These are phyloP conservation scores for Calocybe indica DNA, from an alignment of 768 basidiomycete genomes.

Conservation along the genomic window DNA sequence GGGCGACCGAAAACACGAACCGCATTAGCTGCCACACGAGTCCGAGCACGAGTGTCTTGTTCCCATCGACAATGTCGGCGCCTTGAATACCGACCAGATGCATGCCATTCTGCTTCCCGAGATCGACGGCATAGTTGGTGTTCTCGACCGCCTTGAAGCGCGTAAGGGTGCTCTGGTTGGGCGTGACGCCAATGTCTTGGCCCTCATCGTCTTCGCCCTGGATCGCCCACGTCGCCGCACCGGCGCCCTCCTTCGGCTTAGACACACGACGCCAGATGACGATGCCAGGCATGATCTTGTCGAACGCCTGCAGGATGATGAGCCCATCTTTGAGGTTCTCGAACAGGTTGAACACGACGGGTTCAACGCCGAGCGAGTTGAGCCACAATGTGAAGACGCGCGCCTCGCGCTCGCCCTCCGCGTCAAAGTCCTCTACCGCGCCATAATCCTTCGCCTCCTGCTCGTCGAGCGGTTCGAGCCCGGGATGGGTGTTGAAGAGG, in stretches of 20 bases:
- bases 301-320: slow-evolving; percentile 91
- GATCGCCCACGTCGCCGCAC: slow-evolving; percentile 33
- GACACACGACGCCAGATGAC: slow-evolving; percentile 96
- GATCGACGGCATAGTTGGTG: slow-evolving; percentile 92
- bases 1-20: slow-evolving; percentile 29
- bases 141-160: slow-evolving; percentile 98
- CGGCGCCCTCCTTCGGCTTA: slow-evolving; percentile 74
- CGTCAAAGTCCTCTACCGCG: slow-evolving; percentile 93
- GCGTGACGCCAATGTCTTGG: slow-evolving; percentile 77
- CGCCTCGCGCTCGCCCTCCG: slow-evolving; percentile 97
- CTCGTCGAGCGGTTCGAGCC: slow-evolving; percentile 90
- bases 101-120: slow-evolving; percentile 90
- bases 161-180: slow-evolving; percentile 80
- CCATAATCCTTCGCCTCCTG: slow-evolving; percentile 90
- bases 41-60: slow-evolving; percentile 87
- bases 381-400: slow-evolving; percentile 98
- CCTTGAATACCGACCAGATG: slow-evolving; percentile 97
- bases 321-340: slow-evolving; percentile 93
- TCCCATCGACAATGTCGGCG: slow-evolving; percentile 94
- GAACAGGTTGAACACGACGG: slow-evolving; percentile 93
- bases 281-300: slow-evolving; percentile 88
- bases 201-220: slow-evolving; percentile 52
- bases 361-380: slow-evolving; percentile 95
- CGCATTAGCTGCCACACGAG: slow-evolving; percentile 98
- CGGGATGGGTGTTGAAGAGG: slow-evolving; percentile 96